phyloP scores from a whole-genome alignment of 495 filamentous ascomycete species.

The Rostrohypoxylon terebratum region DNA sequence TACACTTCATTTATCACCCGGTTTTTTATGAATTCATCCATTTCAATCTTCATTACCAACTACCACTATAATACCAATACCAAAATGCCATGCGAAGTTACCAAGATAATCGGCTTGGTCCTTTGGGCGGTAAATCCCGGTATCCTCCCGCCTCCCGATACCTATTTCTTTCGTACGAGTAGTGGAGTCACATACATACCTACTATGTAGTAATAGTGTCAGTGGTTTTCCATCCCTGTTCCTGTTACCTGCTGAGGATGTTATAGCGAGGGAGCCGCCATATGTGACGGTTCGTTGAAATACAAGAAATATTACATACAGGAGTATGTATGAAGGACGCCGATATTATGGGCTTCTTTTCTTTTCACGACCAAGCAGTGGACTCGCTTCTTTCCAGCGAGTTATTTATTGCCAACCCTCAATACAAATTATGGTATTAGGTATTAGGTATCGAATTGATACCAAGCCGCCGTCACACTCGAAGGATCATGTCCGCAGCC shows the following conservation, averaged over 20 bases:
- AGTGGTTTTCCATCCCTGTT: slow-evolving; percentile 4
- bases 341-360: not conserved
- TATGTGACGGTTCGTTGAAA: not conserved
- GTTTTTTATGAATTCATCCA: slow-evolving; percentile 6
- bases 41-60: slow-evolving; percentile 16
- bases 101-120: not conserved
- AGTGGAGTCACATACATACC: not conserved
- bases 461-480: slow-evolving; percentile 19
- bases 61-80: no score
- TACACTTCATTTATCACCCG: slow-evolving; percentile 21
- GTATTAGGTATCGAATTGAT: not conserved
- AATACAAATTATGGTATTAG: not conserved
- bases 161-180: slow-evolving; percentile 2
- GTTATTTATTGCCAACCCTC: not conserved
- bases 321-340: not conserved
- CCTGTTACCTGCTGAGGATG: not conserved
- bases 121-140: slow-evolving; percentile 24
- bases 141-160: slow-evolving; percentile 5
- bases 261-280: slow-evolving; percentile 6
- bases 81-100: not conserved
- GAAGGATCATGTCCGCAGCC: slow-evolving; percentile 25
- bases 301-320: no score
- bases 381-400: not conserved
- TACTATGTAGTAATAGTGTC: no score
- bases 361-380: not conserved